Evolutionary conservation across 441 rosid genomes (phyloP).

Genomic region (Flueggea neowawraea): DNA sequence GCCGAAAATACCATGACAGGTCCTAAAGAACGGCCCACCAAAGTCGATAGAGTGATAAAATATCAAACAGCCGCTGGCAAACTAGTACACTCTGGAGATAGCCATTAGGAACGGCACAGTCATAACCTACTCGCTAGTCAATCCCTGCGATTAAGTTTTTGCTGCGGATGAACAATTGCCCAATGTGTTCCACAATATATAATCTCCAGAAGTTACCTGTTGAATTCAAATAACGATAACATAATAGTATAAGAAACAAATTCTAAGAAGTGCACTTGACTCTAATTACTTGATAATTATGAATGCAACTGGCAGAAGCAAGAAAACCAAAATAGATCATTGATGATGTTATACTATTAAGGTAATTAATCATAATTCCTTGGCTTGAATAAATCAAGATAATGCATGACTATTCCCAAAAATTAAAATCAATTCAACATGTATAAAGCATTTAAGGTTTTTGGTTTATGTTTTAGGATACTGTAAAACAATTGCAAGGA

Average conservation of each 20-base stretch:
- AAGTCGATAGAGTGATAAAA: no score
- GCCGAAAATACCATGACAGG: no score
- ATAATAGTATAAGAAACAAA: background rate
- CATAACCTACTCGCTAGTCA: background rate
- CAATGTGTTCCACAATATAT: slow-evolving; percentile 92
- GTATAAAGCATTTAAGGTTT: no score
- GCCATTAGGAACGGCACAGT: no score
- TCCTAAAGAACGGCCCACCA: no score
- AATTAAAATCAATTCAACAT: no score
- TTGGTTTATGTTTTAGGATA: no score
- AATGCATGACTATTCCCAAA: slow-evolving; percentile 16
- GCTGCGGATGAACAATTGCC: slow-evolving; percentile 92
- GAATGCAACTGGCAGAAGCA: slow-evolving; percentile 6
- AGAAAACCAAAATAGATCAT: background rate
- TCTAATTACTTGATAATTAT: background rate
- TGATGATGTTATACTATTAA: background rate
- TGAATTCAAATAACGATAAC: slow-evolving; percentile 4
- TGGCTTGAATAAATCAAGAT: no score
- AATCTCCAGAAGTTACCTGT: slow-evolving; percentile 85
- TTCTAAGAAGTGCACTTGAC: no score
- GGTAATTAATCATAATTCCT: background rate
- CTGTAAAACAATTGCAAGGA: no score
- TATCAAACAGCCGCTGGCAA: no score
- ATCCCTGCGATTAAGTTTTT: slow-evolving; percentile 23
- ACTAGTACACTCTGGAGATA: no score